Conservation (phyloP, 2,329 filamentous ascomycete species). For the Tolypocladium inflatum region DNA sequence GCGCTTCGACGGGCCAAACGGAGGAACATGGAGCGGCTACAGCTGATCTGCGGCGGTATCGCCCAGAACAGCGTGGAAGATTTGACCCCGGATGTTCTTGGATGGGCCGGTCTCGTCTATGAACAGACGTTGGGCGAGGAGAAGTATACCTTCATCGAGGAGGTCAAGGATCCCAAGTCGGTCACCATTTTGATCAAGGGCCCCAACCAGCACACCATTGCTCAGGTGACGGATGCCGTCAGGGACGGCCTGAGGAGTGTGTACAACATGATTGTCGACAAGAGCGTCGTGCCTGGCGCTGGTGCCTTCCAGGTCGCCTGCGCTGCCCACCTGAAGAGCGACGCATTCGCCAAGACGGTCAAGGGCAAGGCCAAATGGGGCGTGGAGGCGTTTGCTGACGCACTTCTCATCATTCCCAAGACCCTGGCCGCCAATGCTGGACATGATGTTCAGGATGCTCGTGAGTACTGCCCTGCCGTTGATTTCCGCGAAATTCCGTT, state of each 20-base stretch:
- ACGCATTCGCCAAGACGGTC: conserved; percentile 77
- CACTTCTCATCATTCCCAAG: conserved; percentile 91
- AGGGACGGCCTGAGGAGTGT: conserved; percentile 91
- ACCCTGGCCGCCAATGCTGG: conserved; percentile 92
- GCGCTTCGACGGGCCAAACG: conserved; percentile 91
- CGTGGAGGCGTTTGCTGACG: conserved; percentile 90
- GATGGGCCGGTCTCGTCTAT: conserved; percentile 94
- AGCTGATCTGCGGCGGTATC: conserved; percentile 83
- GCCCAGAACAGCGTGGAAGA: conserved; percentile 97
- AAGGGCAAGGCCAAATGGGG: conserved; percentile 98
- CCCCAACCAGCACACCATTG: conserved; percentile 92
- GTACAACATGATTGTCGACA: conserved; percentile 99
- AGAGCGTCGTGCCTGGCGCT: conserved; percentile 86
- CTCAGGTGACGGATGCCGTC: conserved; percentile 93
- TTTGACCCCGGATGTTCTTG: conserved; percentile 74
- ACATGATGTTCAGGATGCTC: conserved; percentile 90
- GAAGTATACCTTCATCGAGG: conserved; percentile 98
- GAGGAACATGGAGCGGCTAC: conserved; percentile 97
- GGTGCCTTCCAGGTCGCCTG: conserved; percentile 96
- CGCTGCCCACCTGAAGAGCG: conserved; percentile 76
- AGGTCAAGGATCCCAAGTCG: conserved; percentile 97
- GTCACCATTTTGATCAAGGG: conserved; percentile 97
- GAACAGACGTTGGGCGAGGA: conserved; percentile 97
- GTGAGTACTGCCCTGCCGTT: conserved; percentile 43
- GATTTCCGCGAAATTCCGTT: not conserved